These are phyloP conservation scores for Pseudocercospora fijiensis DNA, from an alignment of 2,329 filamentous ascomycete genomes.

Conservation along the genomic window DNA sequence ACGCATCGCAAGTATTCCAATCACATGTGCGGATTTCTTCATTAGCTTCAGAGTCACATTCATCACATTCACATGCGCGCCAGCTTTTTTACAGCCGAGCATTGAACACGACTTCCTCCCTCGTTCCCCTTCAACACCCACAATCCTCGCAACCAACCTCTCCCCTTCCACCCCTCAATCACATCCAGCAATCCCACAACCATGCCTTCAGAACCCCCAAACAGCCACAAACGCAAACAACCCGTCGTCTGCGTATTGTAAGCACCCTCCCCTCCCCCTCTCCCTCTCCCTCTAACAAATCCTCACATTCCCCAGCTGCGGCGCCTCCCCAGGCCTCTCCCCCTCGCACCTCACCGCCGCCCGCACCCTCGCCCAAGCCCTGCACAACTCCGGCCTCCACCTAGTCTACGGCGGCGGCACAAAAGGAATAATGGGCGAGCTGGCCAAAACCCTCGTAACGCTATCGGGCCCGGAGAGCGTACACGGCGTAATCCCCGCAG, in stretches of 20 bases:
- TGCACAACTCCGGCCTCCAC: conserved; percentile 74
- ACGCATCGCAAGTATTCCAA: not conserved
- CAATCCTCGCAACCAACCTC: no score
- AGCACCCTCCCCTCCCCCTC: conserved; percentile 29
- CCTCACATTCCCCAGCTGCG: conserved; percentile 60
- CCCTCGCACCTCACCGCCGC: conserved; percentile 77
- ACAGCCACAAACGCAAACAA: conserved; percentile 35
- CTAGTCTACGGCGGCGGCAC: conserved; percentile 96
- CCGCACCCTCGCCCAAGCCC: conserved; percentile 67
- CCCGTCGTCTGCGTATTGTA: conserved; percentile 87
- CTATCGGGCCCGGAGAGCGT: conserved; percentile 78
- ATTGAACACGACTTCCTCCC: not conserved
- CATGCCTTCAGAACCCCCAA: conserved; percentile 15
- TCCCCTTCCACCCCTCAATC: not conserved
- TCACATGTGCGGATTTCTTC: conserved; percentile 5
- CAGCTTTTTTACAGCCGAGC: not conserved
- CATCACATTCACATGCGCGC: conserved; percentile 14
- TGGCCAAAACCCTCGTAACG: conserved; percentile 80
- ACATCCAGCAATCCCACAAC: not conserved
- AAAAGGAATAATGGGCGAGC: conserved; percentile 90
- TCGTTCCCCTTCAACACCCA: not conserved
- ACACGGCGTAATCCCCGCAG: conserved; percentile 89
- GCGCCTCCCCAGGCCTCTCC: conserved; percentile 70
- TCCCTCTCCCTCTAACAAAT: conserved; percentile 7
- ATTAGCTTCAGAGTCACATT: conserved; percentile 12